Evolutionary conservation across 345 rosid species (phyloP), one percentile per base, ranked within the genome.

Genomic region (Anastatica hierochuntica): DNA sequence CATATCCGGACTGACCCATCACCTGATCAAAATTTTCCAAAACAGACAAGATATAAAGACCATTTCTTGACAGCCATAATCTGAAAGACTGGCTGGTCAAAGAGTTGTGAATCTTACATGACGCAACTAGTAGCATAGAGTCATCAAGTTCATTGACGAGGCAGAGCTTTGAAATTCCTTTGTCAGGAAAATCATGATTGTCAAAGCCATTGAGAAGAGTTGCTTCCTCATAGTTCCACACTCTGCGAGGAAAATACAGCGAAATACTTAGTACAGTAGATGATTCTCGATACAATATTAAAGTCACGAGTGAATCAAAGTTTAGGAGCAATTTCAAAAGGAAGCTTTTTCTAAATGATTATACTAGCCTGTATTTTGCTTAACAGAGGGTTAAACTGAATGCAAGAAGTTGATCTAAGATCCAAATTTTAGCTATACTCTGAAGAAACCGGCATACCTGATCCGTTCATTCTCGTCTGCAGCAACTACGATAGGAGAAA

Each of bases 61-160:
- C 53, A 20, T 11, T 59, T 16, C 37, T 57, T 34, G 62, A 56
- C 38, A 45, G 18, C 18, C n/a, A n/a, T n/a, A n/a, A 66, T 43
- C n/a, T 16, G 52, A 16, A 42, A 40, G 62, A 45, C 49, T 27
- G 26, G 36, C 49, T 33, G 26, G 39, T n/a, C n/a, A 51, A 47
- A 29, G 45, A 19, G 40, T n/a, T n/a, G 16, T 49, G 27, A 66
- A 43, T 29, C 60, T n/a, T 76, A 94, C 99, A 43, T 76, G 99
- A 94, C 53, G 85, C 99, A 59, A 83, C 97, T 60, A 94, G 97
- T 41, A 94, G 85, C 69, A 85, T 64, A 74, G 89, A 81, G 60
- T 83, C 92, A 70, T 94, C 97, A 41, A 94, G 94, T 80, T 94
- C 99, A 72, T 94, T 94, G 58, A 94, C 50, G 52, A 94, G 95